These are phyloP conservation scores for Penicillium subrubescens DNA, from an alignment of 495 filamentous ascomycete species.

Conservation along the genomic window DNA sequence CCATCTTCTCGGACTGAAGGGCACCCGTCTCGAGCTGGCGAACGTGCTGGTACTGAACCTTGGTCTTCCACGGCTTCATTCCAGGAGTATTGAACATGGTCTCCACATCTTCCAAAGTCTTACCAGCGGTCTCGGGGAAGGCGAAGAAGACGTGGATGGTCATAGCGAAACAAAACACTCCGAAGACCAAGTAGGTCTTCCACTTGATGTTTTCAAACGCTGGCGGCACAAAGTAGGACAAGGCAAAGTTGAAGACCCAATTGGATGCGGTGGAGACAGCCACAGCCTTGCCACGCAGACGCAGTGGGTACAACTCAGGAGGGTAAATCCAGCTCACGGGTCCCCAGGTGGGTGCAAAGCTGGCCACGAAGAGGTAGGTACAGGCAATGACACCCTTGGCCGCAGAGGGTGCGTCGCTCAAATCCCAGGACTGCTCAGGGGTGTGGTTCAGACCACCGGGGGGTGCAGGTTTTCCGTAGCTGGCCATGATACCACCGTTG, in stretches of 20 bases:
- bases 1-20: constrained; percentile 33
- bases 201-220: constrained; percentile 74
- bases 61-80: constrained; percentile 70
- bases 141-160: constrained; percentile 76
- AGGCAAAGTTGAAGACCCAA: constrained; percentile 81
- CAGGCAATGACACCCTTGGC: constrained; percentile 63
- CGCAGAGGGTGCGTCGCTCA: constrained; percentile 32
- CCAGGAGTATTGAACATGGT: constrained; percentile 66
- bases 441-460: constrained; percentile 43
- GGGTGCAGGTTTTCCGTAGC: constrained; percentile 54
- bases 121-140: constrained; percentile 82
- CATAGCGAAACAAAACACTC: constrained; percentile 73
- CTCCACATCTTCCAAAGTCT: constrained; percentile 77
- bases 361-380: constrained; percentile 67
- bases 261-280: constrained; percentile 71
- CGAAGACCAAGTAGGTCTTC: constrained; percentile 75
- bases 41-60: constrained; percentile 39
- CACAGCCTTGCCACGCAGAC: constrained; percentile 67
- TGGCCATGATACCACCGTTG: constrained; percentile 69
- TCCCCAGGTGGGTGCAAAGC: constrained; percentile 62
- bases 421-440: constrained; percentile 40
- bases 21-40: constrained; percentile 32
- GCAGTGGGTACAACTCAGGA: constrained; percentile 67
- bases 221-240: constrained; percentile 76
- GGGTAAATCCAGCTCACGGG: constrained; percentile 71